Base-by-base conservation (phyloP, 2,329 filamentous ascomycete species). In the Coleophoma eucalyptorum region DNA sequence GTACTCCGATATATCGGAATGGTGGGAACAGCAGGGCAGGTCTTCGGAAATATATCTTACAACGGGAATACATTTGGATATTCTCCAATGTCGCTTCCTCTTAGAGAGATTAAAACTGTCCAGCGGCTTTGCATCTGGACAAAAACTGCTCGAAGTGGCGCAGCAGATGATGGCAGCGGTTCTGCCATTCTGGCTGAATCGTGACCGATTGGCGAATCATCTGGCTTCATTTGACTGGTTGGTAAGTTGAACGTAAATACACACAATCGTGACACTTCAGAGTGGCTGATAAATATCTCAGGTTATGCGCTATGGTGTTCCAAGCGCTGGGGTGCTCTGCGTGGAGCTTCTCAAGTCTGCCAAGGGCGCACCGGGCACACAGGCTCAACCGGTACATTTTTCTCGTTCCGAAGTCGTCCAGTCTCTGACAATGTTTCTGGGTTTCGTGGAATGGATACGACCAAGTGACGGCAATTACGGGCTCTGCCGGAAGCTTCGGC, bases 381-480 rank as follows among this genome's bases (percentile, higher is more conserved):
- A 26, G 4, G 5, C 35, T 5, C 37, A 16, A 20, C 20, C 10
- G 16, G 6, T 26, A 26, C 26, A 26, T 26, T 26, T 26, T 26
- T 46, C 50, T 18, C 35, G 50, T 5, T 44, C 37, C 11, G 18
- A 38, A 21, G 40, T 44, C 13, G 46, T 52, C 15, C 50, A 52
- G 31, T 40, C 21, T 15, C 38, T 52, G 15, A 52, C 40, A 7
- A 41, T 52, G 34, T 52, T 52, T 33, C 38, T 44, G 12, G 41
- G 31, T 13, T 53, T 53, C 20, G 20, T 53, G n/a, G 34, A 45
- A 32, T 53, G 51, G 51, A 43, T 50, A 8, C 26, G 48, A 16
- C 48, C 47, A 7, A 53, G 48, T 13, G 48, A 53, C 26, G 51
- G 51, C 13, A 53, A 53, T 35, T 41, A 46, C 18, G 20, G 15